These are phyloP conservation scores for Hypoxylon intermedium DNA, from an alignment of 495 filamentous ascomycete genomes.

Conservation along the genomic window DNA sequence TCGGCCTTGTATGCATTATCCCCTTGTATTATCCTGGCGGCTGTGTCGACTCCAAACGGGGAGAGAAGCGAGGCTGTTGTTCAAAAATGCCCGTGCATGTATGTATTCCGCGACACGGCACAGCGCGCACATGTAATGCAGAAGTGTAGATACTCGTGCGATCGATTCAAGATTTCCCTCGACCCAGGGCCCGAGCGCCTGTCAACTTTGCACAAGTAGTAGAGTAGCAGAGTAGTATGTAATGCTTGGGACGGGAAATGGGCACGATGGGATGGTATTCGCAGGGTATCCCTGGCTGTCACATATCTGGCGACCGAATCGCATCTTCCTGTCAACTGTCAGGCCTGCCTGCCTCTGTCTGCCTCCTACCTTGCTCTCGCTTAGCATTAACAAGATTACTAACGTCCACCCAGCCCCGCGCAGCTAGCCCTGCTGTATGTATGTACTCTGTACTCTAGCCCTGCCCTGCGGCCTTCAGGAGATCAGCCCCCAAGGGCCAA, in stretches of 20 bases:
- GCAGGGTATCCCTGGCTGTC: slow-evolving; percentile 31
- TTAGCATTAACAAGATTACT: slow-evolving; percentile 37
- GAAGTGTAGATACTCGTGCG: not conserved
- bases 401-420: not conserved
- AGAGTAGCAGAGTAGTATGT: no score
- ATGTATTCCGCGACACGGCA: not conserved
- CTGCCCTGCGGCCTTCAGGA: no score
- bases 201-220: slow-evolving; percentile 34
- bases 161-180: not conserved
- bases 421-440: no score
- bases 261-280: slow-evolving; percentile 31
- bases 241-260: slow-evolving; percentile 38
- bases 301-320: slow-evolving; percentile 40
- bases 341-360: slow-evolving; percentile 11
- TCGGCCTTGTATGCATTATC: no score
- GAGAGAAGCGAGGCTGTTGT: no score
- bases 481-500: slow-evolving; percentile 33
- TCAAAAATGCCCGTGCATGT: no score
- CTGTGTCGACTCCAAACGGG: no score
- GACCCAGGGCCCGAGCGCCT: slow-evolving; percentile 29
- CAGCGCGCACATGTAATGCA: not conserved
- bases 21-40: no score
- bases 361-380: slow-evolving; percentile 26
- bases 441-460: no score
- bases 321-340: slow-evolving; percentile 39